A percentile compares a stretch with the other conserved stretches of the same genome.
Evolutionary conservation across 169 alveolate genomes (phyloP).

Genomic region (Plasmodium relictum): DNA sequence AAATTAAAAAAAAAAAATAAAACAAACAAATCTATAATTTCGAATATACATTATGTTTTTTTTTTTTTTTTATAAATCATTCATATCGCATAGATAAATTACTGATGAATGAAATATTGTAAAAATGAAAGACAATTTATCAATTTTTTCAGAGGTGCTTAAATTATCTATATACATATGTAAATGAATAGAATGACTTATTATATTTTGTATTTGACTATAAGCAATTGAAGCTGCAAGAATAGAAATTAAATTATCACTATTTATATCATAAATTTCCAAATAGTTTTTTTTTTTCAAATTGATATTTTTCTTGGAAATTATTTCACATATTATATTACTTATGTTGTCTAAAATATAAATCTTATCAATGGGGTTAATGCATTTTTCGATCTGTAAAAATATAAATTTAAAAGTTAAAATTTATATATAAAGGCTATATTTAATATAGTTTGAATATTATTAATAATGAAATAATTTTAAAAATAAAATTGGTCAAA

Average conservation of each 20-base stretch:
- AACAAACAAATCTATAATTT: constrained; percentile 6
- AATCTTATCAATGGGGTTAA: constrained; percentile 64
- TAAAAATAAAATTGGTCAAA: no score
- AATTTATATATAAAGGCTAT: no score
- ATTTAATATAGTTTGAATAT: no score
- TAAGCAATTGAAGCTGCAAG: constrained; percentile 64
- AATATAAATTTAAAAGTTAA: not conserved
- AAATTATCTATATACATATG: constrained; percentile 77
- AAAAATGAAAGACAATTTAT: constrained; percentile 71
- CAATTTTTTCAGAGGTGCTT: constrained; percentile 69
- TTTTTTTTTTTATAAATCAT: constrained; percentile 5
- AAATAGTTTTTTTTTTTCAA: constrained; percentile 35
- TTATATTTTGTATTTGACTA: constrained; percentile 55
- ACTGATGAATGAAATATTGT: constrained; percentile 75
- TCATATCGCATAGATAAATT: constrained; percentile 75
- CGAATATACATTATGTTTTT: not conserved
- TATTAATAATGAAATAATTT: no score
- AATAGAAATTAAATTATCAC: constrained; percentile 66
- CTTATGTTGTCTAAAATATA: constrained; percentile 61
- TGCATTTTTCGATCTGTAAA: constrained; percentile 69
- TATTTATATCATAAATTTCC: constrained; percentile 50
- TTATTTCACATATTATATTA: constrained; percentile 71
- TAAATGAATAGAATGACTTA: constrained; percentile 74
- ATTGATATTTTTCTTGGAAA: constrained; percentile 30
- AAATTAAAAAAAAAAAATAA: constrained; percentile 1